Conservation (phyloP, 1,139 yeast genomes). For the Protomyces lactucae-debilis region DNA sequence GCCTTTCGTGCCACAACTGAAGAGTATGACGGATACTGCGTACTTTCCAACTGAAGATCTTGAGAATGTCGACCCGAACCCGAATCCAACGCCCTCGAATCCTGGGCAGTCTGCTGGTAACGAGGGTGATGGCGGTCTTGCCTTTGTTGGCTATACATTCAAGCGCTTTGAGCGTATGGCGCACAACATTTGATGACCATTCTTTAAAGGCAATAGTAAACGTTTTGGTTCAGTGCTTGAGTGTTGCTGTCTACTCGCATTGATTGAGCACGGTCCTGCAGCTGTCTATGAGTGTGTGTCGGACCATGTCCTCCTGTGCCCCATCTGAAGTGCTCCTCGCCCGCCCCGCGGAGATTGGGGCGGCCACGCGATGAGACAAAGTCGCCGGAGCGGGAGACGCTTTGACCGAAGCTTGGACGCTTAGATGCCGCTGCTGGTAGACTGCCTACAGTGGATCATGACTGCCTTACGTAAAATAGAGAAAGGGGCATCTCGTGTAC, state of each 20-base stretch:
- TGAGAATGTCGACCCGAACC: slow-evolving; percentile 67
- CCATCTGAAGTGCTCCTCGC: too few species aligned
- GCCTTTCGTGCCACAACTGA: slow-evolving; percentile 80
- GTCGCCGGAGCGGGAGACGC: too few species aligned
- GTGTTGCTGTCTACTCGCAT: too few species aligned
- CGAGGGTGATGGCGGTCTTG: slow-evolving; percentile 26
- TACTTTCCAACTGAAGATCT: slow-evolving; percentile 98
- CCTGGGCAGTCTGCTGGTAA: slow-evolving; percentile 36
- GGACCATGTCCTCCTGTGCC: too few species aligned
- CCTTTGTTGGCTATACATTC: slow-evolving; percentile 32
- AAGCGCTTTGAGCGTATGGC: slow-evolving; percentile 30
- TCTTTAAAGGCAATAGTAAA: neutral
- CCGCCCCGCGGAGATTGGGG: too few species aligned
- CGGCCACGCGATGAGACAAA: too few species aligned
- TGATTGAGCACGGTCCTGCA: too few species aligned
- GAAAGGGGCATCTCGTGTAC: too few species aligned
- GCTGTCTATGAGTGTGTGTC: too few species aligned
- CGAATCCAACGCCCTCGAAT: slow-evolving; percentile 29
- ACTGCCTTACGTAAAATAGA: neutral
- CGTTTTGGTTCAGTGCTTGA: too few species aligned
- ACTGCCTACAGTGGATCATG: neutral
- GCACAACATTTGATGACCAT: neutral
- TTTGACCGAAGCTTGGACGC: neutral
- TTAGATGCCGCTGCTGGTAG: neutral
- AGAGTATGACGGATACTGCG: slow-evolving; percentile 89